These are phyloP conservation scores for Lachancea cidri DNA, from an alignment of 805 yeast species.

Conservation along the genomic window DNA sequence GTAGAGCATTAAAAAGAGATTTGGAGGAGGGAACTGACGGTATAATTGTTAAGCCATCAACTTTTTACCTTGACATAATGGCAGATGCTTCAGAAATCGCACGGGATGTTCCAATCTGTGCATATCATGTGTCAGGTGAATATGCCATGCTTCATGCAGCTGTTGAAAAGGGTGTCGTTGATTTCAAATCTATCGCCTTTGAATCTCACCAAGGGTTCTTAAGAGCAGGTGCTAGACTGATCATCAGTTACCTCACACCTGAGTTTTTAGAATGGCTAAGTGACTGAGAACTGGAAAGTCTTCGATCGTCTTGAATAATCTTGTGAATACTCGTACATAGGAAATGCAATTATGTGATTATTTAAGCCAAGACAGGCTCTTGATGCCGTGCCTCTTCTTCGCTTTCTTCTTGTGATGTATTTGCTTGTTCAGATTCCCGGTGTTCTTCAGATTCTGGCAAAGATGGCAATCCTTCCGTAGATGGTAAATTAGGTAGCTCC, in stretches of 20 bases:
- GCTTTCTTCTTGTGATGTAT: conserved; percentile 1
- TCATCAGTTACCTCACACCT: conserved; percentile 91
- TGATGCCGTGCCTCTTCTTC: conserved; percentile 4
- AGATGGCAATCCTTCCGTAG: conserved; percentile 29
- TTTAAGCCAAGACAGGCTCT: conserved; percentile 7
- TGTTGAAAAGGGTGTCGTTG: conserved; percentile 90
- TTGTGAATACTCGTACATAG: neutral
- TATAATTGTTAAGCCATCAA: conserved; percentile 90
- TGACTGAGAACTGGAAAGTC: conserved; percentile 21
- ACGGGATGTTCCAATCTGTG: conserved; percentile 81
- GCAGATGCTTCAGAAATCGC: conserved; percentile 82
- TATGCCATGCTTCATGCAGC: conserved; percentile 98
- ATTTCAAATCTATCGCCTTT: conserved; percentile 68
- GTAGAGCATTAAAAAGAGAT: conserved; percentile 84
- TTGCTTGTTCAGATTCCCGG: neutral
- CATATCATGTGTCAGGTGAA: conserved; percentile 96
- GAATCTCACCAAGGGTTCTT: conserved; percentile 88
- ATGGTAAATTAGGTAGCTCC: conserved; percentile 20
- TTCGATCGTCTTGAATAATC: neutral
- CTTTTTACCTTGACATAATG: conserved; percentile 89
- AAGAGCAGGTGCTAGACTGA: conserved; percentile 92
- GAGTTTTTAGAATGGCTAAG: conserved; percentile 91
- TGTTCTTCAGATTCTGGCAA: conserved; percentile 19
- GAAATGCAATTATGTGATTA: neutral
- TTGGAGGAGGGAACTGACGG: conserved; percentile 93